phyloP scores from a whole-genome alignment of 352 stramenopile genomes.

The Pythium periplocum region DNA sequence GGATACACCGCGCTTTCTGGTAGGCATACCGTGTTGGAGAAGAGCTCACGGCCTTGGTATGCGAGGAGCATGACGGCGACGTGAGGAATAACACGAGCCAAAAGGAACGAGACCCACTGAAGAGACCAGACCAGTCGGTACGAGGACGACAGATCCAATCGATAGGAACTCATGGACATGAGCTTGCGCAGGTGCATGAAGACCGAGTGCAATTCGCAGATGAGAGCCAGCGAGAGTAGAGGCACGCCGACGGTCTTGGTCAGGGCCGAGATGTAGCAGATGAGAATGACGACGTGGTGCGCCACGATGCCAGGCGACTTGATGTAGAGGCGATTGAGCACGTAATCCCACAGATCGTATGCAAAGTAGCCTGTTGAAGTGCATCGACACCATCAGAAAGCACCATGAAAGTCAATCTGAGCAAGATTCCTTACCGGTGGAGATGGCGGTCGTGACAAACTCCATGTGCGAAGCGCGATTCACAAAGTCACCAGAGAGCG shows the following conservation, averaged over 20 bases:
- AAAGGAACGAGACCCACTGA: conserved; percentile 52
- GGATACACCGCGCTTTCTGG: background rate
- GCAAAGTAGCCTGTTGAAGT: conserved; percentile 52
- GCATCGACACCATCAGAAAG: no score
- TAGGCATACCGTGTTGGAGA: conserved; percentile 32
- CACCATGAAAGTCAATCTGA: background rate
- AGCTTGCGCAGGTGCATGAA: conserved; percentile 78
- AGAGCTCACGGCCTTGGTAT: conserved; percentile 34
- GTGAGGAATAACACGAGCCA: conserved; percentile 44
- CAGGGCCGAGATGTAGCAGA: conserved; percentile 75
- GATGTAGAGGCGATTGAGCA: conserved; percentile 66
- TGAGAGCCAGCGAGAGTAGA: conserved; percentile 60
- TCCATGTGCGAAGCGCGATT: conserved; percentile 27
- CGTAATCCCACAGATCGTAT: conserved; percentile 79
- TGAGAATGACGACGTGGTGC: conserved; percentile 74
- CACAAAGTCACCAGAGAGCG: conserved; percentile 37
- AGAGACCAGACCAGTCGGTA: conserved; percentile 43
- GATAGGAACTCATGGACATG: conserved; percentile 58
- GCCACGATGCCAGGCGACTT: conserved; percentile 63
- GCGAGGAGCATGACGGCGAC: conserved; percentile 34
- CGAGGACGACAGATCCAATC: conserved; percentile 18
- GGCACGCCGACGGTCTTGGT: conserved; percentile 69
- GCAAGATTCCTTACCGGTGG: conserved; percentile 31
- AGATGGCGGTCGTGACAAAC: conserved; percentile 57
- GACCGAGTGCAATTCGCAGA: conserved; percentile 75